These are phyloP conservation scores for Coemansia sp. DNA, from an alignment of 192 early-diverging fungal genomes.

Conservation along the genomic window DNA sequence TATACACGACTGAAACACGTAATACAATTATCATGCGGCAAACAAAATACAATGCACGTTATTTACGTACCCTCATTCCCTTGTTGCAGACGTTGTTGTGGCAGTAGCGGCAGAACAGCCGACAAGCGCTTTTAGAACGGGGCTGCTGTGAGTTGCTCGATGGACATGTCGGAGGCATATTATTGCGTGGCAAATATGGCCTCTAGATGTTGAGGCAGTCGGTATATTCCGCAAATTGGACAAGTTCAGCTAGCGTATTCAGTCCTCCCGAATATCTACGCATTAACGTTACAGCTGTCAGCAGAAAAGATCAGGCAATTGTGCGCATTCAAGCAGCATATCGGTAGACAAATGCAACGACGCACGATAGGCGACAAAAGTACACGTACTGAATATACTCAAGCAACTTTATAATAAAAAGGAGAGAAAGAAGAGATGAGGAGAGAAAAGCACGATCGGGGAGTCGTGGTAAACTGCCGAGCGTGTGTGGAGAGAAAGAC, in stretches of 20 bases:
- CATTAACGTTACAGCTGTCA: not conserved
- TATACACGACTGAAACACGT: conserved; percentile 9
- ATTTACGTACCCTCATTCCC: conserved; percentile 69
- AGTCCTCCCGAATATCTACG: not conserved
- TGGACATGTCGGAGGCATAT: conserved; percentile 50
- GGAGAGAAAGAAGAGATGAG: not conserved
- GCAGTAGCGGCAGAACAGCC: conserved; percentile 67
- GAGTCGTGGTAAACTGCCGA: conserved; percentile 7
- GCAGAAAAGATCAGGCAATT: too few relatives aligned
- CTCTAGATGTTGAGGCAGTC: conserved; percentile 1
- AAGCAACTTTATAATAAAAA: not conserved
- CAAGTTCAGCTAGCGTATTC: not conserved
- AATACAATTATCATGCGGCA: conserved; percentile 7
- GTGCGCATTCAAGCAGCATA: too few relatives aligned
- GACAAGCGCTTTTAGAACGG: conserved; percentile 62
- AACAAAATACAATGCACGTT: not conserved
- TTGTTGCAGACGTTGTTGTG: conserved; percentile 62
- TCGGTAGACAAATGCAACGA: too few relatives aligned
- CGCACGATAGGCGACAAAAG: not conserved
- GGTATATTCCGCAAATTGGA: not conserved
- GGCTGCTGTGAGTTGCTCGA: conserved; percentile 36
- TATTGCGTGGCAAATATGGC: not conserved
- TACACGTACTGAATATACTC: not conserved
- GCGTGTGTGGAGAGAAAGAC: conserved; percentile 19
- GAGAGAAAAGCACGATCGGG: conserved; percentile 2